A percentile compares a stretch with the other conserved stretches of the same genome.
Conservation (phyloP, 352 stramenopile species). For the Phytophthora citricola region DNA sequence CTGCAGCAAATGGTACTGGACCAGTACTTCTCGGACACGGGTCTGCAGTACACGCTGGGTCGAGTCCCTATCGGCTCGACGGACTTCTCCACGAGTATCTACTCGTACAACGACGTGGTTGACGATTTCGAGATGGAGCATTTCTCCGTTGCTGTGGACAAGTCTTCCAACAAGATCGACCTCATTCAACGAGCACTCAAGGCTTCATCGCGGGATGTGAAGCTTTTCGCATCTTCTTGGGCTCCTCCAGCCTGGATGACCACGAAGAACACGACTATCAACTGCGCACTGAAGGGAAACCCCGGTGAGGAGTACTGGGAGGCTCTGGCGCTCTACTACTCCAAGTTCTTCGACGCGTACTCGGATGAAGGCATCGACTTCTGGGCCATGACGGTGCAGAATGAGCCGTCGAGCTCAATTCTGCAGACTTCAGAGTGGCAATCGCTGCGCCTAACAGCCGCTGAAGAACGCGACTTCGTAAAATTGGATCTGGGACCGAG, state of each 20-base stretch:
- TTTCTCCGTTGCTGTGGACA: constrained; percentile 83
- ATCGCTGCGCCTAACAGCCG: constrained; percentile 50
- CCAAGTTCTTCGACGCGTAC: constrained; percentile 78
- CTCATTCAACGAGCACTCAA: constrained; percentile 68
- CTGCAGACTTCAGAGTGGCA: constrained; percentile 63
- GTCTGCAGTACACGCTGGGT: constrained; percentile 84
- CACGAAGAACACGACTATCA: constrained; percentile 62
- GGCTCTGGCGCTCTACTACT: constrained; percentile 88
- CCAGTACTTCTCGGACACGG: constrained; percentile 76
- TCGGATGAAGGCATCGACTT: not conserved
- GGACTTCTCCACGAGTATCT: constrained; percentile 87
- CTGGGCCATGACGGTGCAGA: constrained; percentile 83
- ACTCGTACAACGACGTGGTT: constrained; percentile 84
- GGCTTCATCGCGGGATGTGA: constrained; percentile 47
- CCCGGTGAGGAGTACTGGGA: constrained; percentile 69
- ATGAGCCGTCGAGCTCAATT: constrained; percentile 61
- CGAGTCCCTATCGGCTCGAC: constrained; percentile 86
- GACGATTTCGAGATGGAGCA: constrained; percentile 87
- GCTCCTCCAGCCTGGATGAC: constrained; percentile 90
- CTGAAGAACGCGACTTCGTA: constrained; percentile 69
- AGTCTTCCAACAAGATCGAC: constrained; percentile 72
- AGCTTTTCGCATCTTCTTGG: constrained; percentile 87
- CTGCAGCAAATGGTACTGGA: constrained; percentile 78
- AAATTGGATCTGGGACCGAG: constrained; percentile 79
- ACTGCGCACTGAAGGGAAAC: constrained; percentile 60